Conservation (phyloP, 2,329 filamentous ascomycete genomes). For the Clarireedia hainanense region DNA sequence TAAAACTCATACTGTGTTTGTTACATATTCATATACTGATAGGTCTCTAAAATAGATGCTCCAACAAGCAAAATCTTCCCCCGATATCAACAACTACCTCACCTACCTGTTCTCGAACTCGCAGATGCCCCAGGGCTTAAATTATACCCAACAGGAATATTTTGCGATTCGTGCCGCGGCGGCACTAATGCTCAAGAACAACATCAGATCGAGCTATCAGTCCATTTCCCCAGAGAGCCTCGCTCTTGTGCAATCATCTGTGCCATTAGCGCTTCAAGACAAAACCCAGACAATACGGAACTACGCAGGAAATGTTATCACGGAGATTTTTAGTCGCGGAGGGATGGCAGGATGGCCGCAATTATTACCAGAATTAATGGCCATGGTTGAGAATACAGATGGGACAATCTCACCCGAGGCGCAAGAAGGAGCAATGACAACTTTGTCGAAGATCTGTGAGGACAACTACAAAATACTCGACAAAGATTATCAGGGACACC, state of each 20-base stretch:
- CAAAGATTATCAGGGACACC: constrained; percentile 78
- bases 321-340: constrained; percentile 77
- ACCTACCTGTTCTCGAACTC: constrained; percentile 78
- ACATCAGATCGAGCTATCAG: constrained; percentile 69
- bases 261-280: constrained; percentile 76
- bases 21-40: constrained; percentile 3
- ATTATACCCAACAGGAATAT: constrained; percentile 53
- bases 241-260: constrained; percentile 68
- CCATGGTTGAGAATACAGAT: constrained; percentile 64
- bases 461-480: constrained; percentile 85
- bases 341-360: constrained; percentile 89
- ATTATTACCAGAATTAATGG: constrained; percentile 73
- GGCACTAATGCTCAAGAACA: constrained; percentile 93
- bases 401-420: constrained; percentile 62
- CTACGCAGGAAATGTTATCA: constrained; percentile 88
- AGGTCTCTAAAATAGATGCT: constrained; percentile 63
- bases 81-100: constrained; percentile 96
- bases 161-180: constrained; percentile 77
- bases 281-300: constrained; percentile 74
- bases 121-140: constrained; percentile 52
- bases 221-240: constrained; percentile 67
- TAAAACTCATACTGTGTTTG: no score
- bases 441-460: constrained; percentile 91
- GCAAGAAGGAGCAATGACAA: constrained; percentile 90
- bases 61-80: constrained; percentile 74